Percentiles rank a stretch among this genome's conserved stretches.
Conservation (phyloP, 2,329 filamentous ascomycete genomes). For the Coniochaeta ligniaria region DNA sequence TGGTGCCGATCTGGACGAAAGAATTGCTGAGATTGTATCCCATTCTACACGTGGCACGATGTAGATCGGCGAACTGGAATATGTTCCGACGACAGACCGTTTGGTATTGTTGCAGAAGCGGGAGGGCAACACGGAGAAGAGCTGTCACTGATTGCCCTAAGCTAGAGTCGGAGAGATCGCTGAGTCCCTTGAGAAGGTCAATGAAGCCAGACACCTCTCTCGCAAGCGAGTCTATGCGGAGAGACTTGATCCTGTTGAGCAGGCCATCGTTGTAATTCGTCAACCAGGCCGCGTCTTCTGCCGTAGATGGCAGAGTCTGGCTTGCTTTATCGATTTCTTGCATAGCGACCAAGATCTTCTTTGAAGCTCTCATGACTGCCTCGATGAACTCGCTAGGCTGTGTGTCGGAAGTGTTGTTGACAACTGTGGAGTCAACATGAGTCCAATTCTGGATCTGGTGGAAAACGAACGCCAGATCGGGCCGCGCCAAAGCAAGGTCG, state of each 20-base stretch:
- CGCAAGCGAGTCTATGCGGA: slow-evolving; percentile 53
- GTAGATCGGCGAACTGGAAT: slow-evolving; percentile 52
- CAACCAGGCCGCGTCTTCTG: slow-evolving; percentile 59
- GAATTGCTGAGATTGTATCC: slow-evolving; percentile 68
- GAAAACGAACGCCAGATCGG: slow-evolving; percentile 58
- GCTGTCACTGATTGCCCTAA: slow-evolving; percentile 41
- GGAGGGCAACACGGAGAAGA: slow-evolving; percentile 54
- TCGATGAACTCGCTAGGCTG: slow-evolving; percentile 42
- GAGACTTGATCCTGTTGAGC: slow-evolving; percentile 44
- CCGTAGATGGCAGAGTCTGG: slow-evolving; percentile 45
- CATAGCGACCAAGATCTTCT: slow-evolving; percentile 71
- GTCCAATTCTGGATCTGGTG: slow-evolving; percentile 63
- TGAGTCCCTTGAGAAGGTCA: slow-evolving; percentile 23
- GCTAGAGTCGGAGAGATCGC: slow-evolving; percentile 26
- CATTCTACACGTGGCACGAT: slow-evolving; percentile 66
- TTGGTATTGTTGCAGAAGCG: slow-evolving; percentile 70
- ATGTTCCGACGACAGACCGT: slow-evolving; percentile 53
- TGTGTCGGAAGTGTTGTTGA: slow-evolving; percentile 7
- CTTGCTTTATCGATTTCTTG: slow-evolving; percentile 60
- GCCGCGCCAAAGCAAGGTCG: slow-evolving; percentile 35
- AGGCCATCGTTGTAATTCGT: slow-evolving; percentile 46
- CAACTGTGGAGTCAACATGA: slow-evolving; percentile 17
- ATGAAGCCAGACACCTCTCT: slow-evolving; percentile 30
- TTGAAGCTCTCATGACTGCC: slow-evolving; percentile 56
- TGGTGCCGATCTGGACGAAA: slow-evolving; percentile 70